Conservation (phyloP, 371 early-diverging fungal species). For the Cokeromyces recurvatus region DNA sequence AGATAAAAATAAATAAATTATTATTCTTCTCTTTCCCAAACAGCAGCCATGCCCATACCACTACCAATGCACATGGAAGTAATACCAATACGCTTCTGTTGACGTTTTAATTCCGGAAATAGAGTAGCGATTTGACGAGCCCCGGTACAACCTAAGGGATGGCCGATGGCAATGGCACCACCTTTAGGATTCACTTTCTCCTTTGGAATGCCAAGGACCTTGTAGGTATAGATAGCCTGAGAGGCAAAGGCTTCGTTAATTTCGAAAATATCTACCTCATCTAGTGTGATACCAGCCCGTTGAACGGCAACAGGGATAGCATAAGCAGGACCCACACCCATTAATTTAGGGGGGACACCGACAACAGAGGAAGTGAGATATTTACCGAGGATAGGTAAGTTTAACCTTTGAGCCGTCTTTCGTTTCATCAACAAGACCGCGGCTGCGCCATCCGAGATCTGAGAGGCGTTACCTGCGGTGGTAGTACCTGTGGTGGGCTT, state of each 20-base stretch:
- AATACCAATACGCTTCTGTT: slow-evolving; percentile 79
- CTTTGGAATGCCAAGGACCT: slow-evolving; percentile 75
- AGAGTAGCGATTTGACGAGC: slow-evolving; percentile 95
- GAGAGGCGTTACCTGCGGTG: slow-evolving; percentile 96
- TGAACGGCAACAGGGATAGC: slow-evolving; percentile 89
- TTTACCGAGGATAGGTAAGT: slow-evolving; percentile 82
- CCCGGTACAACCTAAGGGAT: slow-evolving; percentile 83
- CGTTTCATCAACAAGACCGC: slow-evolving; percentile 94
- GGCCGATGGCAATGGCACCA: slow-evolving; percentile 75
- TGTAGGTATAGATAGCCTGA: slow-evolving; percentile 88
- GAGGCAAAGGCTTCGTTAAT: slow-evolving; percentile 98
- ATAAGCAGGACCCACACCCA: slow-evolving; percentile 96
- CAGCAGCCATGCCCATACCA: slow-evolving; percentile 95
- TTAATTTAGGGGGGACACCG: slow-evolving; percentile 87
- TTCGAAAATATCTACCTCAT: slow-evolving; percentile 76
- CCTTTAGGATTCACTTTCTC: slow-evolving; percentile 97
- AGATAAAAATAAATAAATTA: too few species aligned
- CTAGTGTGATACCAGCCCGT: slow-evolving; percentile 71
- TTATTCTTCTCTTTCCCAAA: slow-evolving; percentile 89
- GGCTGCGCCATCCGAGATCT: slow-evolving; percentile 97
- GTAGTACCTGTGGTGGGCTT: slow-evolving; percentile 69
- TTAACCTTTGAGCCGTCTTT: slow-evolving; percentile 80
- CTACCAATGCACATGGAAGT: slow-evolving; percentile 95
- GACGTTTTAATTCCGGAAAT: slow-evolving; percentile 86
- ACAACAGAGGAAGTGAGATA: slow-evolving; percentile 83